Percentiles rank a stretch among this genome's conserved stretches.
These are phyloP conservation scores for Paraglomus occultum DNA, from an alignment of 192 early-diverging fungal species.

Conservation along the genomic window DNA sequence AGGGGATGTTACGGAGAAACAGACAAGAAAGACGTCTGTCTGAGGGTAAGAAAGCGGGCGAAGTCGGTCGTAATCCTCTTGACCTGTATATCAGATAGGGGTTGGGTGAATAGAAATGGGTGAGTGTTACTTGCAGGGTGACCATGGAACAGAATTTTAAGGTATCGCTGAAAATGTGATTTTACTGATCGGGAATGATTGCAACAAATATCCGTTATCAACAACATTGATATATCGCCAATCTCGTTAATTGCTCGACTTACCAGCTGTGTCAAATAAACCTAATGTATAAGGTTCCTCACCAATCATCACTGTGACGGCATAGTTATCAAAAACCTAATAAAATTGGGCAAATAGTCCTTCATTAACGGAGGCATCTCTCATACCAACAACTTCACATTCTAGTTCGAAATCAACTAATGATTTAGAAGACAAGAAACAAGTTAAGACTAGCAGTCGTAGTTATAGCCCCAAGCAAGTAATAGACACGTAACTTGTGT, in stretches of 20 bases:
- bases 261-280: conserved; percentile 91
- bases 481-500: too few species aligned
- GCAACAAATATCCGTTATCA: background rate
- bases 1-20: conserved; percentile 88
- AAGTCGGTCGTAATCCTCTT: conserved; percentile 95
- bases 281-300: conserved; percentile 95
- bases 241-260: background rate
- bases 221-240: background rate
- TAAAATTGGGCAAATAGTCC: background rate
- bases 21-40: conserved; percentile 94
- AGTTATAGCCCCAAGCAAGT: too few species aligned
- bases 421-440: background rate
- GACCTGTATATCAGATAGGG: conserved; percentile 49
- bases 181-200: background rate
- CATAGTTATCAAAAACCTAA: conserved; percentile 97
- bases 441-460: background rate
- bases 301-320: conserved; percentile 98
- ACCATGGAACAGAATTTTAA: background rate
- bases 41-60: conserved; percentile 93
- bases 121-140: background rate
- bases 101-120: background rate
- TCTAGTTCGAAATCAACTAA: background rate
- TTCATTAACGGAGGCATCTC: background rate
- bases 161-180: background rate
- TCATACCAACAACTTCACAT: background rate